A percentile compares a stretch with the other conserved stretches of the same genome.
Evolutionary conservation across 2,329 filamentous ascomycete genomes (phyloP).

Genomic region (Neonectria faginata): DNA sequence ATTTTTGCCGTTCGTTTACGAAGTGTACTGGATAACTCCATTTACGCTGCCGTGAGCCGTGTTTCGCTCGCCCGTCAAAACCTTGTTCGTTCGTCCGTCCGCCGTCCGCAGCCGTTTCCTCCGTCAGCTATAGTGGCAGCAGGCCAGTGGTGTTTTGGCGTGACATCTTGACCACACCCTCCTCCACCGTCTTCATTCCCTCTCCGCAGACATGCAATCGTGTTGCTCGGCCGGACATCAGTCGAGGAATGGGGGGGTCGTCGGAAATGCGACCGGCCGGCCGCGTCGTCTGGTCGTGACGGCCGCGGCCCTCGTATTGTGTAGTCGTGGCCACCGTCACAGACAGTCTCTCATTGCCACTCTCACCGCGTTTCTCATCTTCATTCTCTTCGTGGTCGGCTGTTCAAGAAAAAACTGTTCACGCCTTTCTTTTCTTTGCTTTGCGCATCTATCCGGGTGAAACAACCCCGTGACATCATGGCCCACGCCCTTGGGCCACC

Average conservation of each 20-base stretch:
- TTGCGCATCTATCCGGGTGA: not conserved
- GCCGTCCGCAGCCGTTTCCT: not conserved
- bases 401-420: not conserved
- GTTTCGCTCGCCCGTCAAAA: slow-evolving; percentile 7
- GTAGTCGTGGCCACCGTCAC: not conserved
- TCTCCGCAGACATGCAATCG: slow-evolving; percentile 6
- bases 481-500: not conserved
- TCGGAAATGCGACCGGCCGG: slow-evolving; percentile 18
- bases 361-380: not conserved
- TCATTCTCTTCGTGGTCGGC: not conserved
- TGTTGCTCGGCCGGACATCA: slow-evolving; percentile 3
- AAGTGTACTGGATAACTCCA: not conserved
- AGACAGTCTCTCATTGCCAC: not conserved
- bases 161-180: slow-evolving; percentile 6
- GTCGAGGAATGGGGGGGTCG: slow-evolving; percentile 11
- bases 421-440: too few species aligned
- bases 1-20: not conserved
- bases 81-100: not conserved
- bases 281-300: not conserved
- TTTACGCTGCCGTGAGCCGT: not conserved
- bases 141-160: not conserved
- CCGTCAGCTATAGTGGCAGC: too few species aligned
- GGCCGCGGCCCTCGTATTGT: not conserved
- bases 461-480: slow-evolving; percentile 9
- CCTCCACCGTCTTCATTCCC: slow-evolving; percentile 10